Conservation (phyloP, 768 basidiomycete species). For the Nidularia pulvinata region DNA sequence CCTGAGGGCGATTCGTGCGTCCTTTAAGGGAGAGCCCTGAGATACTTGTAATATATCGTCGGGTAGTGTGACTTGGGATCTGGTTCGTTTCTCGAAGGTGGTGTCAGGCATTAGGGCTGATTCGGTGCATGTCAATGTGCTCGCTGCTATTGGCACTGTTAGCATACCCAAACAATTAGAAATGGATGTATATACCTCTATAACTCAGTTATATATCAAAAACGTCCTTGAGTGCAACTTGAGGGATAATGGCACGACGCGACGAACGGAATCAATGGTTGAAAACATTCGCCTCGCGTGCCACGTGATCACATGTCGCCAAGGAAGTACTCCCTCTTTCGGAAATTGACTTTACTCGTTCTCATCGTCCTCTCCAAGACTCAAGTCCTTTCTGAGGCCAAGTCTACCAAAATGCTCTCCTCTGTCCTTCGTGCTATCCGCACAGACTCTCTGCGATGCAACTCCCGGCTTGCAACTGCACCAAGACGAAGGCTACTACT, state of each 20-base stretch:
- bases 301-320: constrained; percentile 17
- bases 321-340: not conserved
- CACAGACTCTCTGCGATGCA: too few species aligned
- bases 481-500: not conserved
- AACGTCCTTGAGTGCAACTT: too few species aligned
- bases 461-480: not conserved
- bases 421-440: too few species aligned
- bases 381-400: too few species aligned
- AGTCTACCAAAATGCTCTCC: too few species aligned
- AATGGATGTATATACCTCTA: too few species aligned
- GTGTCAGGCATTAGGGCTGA: constrained; percentile 16
- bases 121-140: too few species aligned
- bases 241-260: constrained; percentile 2
- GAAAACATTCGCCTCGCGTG: constrained; percentile 19
- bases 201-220: too few species aligned
- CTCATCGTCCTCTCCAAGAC: not conserved
- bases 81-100: constrained; percentile 37
- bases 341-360: not conserved
- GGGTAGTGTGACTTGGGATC: constrained; percentile 50
- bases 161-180: too few species aligned
- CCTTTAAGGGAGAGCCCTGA: constrained; percentile 51
- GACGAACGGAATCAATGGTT: constrained; percentile 14
- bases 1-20: constrained; percentile 37
- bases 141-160: too few species aligned
- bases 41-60: constrained; percentile 45